phyloP scores from a whole-genome alignment of 257 asterid genomes.

The Penstemon eatonii region DNA sequence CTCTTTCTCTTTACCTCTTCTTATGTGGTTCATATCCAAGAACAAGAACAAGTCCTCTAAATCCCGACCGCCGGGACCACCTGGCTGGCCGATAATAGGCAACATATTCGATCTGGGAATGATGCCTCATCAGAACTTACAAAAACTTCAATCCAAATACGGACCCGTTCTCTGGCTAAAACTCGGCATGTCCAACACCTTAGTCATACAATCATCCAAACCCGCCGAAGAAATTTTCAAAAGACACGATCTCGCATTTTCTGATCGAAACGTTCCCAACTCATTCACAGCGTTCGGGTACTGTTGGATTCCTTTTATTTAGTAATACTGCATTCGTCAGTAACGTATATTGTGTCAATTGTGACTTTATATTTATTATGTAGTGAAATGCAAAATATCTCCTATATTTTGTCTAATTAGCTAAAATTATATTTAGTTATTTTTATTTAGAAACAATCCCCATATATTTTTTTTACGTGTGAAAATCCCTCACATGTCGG shows the following conservation, averaged over 20 bases:
- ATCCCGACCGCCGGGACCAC: constrained; percentile 45
- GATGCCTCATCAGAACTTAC: constrained; percentile 32
- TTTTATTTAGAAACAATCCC: too few relatives aligned
- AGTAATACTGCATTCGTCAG: not conserved
- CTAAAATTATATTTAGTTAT: too few relatives aligned
- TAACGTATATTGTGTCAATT: not conserved
- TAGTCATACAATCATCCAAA: constrained; percentile 31
- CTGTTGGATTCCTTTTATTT: too few relatives aligned
- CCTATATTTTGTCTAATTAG: too few relatives aligned
- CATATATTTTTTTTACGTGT: too few relatives aligned
- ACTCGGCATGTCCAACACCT: constrained; percentile 36
- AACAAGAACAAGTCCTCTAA: not conserved
- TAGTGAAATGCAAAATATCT: too few relatives aligned
- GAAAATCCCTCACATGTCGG: too few relatives aligned
- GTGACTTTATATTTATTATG: too few relatives aligned
- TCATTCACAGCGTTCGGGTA: not conserved
- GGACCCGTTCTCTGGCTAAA: constrained; percentile 39
- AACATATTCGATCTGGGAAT: constrained; percentile 40
- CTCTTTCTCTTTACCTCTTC: too few relatives aligned
- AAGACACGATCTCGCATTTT: constrained; percentile 32
- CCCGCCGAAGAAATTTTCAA: constrained; percentile 43
- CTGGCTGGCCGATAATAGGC: constrained; percentile 38
- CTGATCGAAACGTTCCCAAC: constrained; percentile 21
- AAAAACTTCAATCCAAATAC: constrained; percentile 27
- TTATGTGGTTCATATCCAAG: too few relatives aligned